Percentiles rank a stretch among this genome's conserved stretches.
phyloP scores from a whole-genome alignment of 306 rosid genomes.

The Casuarina equisetifolia region DNA sequence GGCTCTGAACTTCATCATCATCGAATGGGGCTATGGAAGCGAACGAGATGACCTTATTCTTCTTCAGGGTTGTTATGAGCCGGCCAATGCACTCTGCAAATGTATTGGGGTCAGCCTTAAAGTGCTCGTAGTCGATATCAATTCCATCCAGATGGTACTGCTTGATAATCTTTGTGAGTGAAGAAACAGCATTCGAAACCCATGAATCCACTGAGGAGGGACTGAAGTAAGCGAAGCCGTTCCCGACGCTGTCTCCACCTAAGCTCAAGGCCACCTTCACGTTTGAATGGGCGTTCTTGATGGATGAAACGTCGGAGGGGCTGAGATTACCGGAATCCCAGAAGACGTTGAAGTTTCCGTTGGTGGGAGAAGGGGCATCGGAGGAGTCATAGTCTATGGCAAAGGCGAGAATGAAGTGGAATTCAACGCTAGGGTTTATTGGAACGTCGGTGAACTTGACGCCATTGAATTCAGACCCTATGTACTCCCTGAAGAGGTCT shows the following conservation, averaged over 20 bases:
- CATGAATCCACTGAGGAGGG: constrained; percentile 70
- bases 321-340: constrained; percentile 66
- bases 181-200: constrained; percentile 75
- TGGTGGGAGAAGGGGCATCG: constrained; percentile 54
- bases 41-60: constrained; percentile 43
- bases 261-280: constrained; percentile 73
- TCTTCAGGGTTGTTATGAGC: too few relatives aligned
- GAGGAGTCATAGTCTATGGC: constrained; percentile 73
- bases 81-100: constrained; percentile 64
- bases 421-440: constrained; percentile 51
- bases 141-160: constrained; percentile 64
- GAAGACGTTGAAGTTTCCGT: constrained; percentile 63
- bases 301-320: constrained; percentile 64
- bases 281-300: constrained; percentile 52
- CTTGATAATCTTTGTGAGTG: constrained; percentile 67
- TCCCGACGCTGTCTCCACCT: constrained; percentile 59
- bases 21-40: constrained; percentile 88
- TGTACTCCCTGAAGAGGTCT: too few relatives aligned
- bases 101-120: constrained; percentile 50
- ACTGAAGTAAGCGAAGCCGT: constrained; percentile 37
- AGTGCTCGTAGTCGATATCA: constrained; percentile 80
- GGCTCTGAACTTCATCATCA: constrained; percentile 59
- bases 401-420: constrained; percentile 66
- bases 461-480: too few relatives aligned
- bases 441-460: constrained; percentile 56